Percentiles rank a stretch among this genome's conserved stretches.
These are phyloP conservation scores for Polymyxa betae DNA, from an alignment of 208 protist species.

Conservation along the genomic window DNA sequence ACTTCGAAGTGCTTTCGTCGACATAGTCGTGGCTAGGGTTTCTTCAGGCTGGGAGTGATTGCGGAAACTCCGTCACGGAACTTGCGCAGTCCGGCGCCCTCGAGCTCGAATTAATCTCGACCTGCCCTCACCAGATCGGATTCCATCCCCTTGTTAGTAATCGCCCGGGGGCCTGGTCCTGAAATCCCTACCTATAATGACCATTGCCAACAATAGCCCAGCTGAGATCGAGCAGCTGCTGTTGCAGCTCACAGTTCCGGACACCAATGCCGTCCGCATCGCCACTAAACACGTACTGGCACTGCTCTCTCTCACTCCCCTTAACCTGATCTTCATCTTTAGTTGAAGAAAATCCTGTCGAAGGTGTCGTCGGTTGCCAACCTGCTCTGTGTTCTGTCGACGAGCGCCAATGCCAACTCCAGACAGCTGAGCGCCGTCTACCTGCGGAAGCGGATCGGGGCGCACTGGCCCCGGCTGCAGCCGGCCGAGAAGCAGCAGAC, in stretches of 20 bases:
- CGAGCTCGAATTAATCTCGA: too few relatives aligned
- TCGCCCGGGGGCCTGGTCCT: too few relatives aligned
- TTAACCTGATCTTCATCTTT: background rate
- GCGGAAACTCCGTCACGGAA: too few relatives aligned
- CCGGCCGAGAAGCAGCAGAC: background rate
- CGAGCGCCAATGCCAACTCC: background rate
- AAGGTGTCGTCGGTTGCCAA: background rate
- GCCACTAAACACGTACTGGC: background rate
- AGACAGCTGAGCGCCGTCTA: slow-evolving; percentile 26
- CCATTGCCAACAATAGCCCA: background rate
- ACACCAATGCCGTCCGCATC: background rate
- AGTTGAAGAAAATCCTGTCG: background rate
- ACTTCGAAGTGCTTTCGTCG: too few relatives aligned
- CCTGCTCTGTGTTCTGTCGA: slow-evolving; percentile 30
- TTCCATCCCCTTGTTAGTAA: too few relatives aligned
- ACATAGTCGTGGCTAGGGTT: too few relatives aligned
- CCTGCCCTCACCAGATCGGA: too few relatives aligned
- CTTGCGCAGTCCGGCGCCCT: too few relatives aligned
- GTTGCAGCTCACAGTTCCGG: slow-evolving; percentile 27
- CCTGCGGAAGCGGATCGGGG: slow-evolving; percentile 11
- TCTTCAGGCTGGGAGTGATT: too few relatives aligned
- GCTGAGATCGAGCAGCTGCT: slow-evolving; percentile 8
- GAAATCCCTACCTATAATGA: too few relatives aligned
- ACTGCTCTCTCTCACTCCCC: background rate
- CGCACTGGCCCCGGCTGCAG: background rate